These are phyloP conservation scores for Hypoxylon fragiforme DNA, from an alignment of 495 filamentous ascomycete genomes.

Conservation along the genomic window DNA sequence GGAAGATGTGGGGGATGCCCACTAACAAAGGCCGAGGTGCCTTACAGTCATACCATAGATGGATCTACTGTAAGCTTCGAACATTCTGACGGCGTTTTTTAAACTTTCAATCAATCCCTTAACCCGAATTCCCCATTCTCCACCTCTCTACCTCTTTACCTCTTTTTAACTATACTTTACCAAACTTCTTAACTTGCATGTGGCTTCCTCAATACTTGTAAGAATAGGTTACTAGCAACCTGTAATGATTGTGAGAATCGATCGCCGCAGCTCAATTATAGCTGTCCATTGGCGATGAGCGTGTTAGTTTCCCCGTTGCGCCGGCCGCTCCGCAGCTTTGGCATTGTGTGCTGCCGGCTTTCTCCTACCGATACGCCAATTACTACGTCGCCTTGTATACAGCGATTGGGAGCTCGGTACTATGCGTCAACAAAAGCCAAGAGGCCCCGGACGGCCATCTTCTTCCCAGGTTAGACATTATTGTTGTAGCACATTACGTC, in stretches of 20 bases:
- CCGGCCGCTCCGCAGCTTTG: conserved; percentile 19
- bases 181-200: no score
- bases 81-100: background rate
- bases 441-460: conserved; percentile 72
- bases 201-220: conserved; percentile 3
- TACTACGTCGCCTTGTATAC: conserved; percentile 1
- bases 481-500: background rate
- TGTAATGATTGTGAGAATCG: conserved; percentile 28
- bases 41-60: background rate
- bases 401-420: background rate
- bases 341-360: conserved; percentile 10
- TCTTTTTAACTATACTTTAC: no score
- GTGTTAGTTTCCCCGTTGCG: conserved; percentile 26
- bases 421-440: conserved; percentile 31
- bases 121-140: conserved; percentile 9
- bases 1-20: conserved; percentile 21
- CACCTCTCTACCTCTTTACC: background rate
- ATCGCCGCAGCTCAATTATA: conserved; percentile 28
- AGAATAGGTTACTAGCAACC: no score
- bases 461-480: conserved; percentile 72
- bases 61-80: conserved; percentile 16
- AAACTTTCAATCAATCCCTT: conserved; percentile 12
- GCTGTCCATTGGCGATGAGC: conserved; percentile 37
- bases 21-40: conserved; percentile 13
- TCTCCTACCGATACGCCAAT: background rate